Conservation (phyloP, 805 yeast genomes). For the Cephaloascus fragrans region DNA sequence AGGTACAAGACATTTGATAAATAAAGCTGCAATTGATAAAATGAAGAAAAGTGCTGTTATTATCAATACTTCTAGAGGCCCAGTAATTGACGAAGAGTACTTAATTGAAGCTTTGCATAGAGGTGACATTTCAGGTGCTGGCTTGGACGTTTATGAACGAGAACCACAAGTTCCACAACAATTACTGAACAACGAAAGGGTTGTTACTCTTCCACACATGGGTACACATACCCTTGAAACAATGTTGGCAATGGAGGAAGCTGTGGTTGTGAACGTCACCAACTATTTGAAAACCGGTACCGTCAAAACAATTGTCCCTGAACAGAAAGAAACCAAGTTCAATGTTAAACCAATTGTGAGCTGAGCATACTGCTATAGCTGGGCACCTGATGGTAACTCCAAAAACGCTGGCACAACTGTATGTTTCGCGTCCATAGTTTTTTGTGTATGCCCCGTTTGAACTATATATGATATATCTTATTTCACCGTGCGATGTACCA, state of each 20-base stretch:
- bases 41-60: conserved; percentile 74
- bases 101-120: conserved; percentile 43
- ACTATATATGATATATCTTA: too few relatives aligned
- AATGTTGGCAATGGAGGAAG: conserved; percentile 69
- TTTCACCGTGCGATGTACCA: too few relatives aligned
- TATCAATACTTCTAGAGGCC: conserved; percentile 86
- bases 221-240: conserved; percentile 79
- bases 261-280: conserved; percentile 59
- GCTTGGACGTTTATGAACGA: conserved; percentile 66
- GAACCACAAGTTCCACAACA: conserved; percentile 69
- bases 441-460: too few relatives aligned
- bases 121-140: conserved; percentile 61
- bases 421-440: too few relatives aligned
- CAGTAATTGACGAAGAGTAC: conserved; percentile 61
- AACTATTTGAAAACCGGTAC: conserved; percentile 54
- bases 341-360: not conserved
- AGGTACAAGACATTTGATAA: conserved; percentile 60
- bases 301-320: conserved; percentile 76
- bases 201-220: conserved; percentile 79
- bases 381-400: too few relatives aligned
- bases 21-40: conserved; percentile 46
- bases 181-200: conserved; percentile 51
- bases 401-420: too few relatives aligned
- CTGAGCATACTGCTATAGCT: too few relatives aligned
- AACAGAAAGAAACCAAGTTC: conserved; percentile 32